phyloP scores from a whole-genome alignment of 1,139 yeast genomes.

The Casaregolazyma lundiana region DNA sequence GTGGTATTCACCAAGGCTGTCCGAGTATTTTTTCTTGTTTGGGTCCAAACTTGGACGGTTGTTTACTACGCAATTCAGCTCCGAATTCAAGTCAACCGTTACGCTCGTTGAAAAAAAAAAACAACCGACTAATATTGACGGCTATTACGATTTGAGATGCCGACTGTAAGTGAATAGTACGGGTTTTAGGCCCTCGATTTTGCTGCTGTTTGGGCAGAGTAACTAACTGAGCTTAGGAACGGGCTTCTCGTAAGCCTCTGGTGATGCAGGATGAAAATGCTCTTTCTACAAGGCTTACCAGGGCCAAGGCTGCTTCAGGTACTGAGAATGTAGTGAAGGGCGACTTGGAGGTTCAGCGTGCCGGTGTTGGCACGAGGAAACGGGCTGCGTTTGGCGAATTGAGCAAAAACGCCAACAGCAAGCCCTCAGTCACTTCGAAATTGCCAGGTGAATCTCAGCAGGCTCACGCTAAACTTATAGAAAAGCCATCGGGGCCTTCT shows the following conservation, averaged over 20 bases:
- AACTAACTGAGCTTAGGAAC: constrained; percentile 3
- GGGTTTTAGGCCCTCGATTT: neutral
- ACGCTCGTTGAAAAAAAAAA: constrained; percentile 1
- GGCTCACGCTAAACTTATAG: neutral
- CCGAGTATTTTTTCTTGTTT: constrained; percentile 6
- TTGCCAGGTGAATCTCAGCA: neutral
- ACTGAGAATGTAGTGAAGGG: constrained; percentile 1
- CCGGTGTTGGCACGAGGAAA: constrained; percentile 27
- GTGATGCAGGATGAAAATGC: constrained; percentile 14
- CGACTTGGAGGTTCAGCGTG: constrained; percentile 1
- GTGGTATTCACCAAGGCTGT: neutral
- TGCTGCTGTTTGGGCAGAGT: neutral
- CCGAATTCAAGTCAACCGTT: neutral
- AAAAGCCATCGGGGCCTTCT: neutral
- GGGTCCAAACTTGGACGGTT: constrained; percentile 3
- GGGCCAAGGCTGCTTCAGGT: constrained; percentile 14
- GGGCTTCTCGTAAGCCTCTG: constrained; percentile 8
- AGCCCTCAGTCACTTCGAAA: neutral
- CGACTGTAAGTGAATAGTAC: too few relatives aligned
- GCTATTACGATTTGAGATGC: too few relatives aligned
- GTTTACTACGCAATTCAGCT: constrained; percentile 6
- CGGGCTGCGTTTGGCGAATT: constrained; percentile 34
- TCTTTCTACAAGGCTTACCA: constrained; percentile 10
- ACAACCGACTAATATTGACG: too few relatives aligned
- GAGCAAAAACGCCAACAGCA: constrained; percentile 19